phyloP scores from a whole-genome alignment of 805 yeast genomes.

The Barnettozyma populi region DNA sequence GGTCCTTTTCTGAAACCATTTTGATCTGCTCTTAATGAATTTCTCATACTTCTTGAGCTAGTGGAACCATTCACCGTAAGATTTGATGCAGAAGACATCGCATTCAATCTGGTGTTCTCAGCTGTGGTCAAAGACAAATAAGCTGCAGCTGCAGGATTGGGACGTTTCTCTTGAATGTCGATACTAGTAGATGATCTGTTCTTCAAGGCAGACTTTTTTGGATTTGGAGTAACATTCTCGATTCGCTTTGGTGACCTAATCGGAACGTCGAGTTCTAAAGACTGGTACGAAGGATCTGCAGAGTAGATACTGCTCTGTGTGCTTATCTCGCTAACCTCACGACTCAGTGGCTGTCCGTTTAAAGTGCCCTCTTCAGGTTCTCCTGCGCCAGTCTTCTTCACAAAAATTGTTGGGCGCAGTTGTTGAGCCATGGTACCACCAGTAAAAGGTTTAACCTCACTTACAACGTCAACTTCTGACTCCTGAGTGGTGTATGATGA shows the following conservation, averaged over 20 bases:
- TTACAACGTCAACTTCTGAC: slow-evolving; percentile 11
- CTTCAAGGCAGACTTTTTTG: slow-evolving; percentile 41
- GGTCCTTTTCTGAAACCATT: slow-evolving; percentile 3
- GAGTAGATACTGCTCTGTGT: slow-evolving; percentile 12
- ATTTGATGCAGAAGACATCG: slow-evolving; percentile 36
- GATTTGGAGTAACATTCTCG: slow-evolving; percentile 35
- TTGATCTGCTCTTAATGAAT: not conserved
- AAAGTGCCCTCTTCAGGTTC: not conserved
- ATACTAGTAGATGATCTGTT: slow-evolving; percentile 21
- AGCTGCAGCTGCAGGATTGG: slow-evolving; percentile 51
- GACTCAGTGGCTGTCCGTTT: not conserved
- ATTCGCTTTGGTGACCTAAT: slow-evolving; percentile 28
- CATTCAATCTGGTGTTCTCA: slow-evolving; percentile 70
- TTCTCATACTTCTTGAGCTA: slow-evolving; percentile 25
- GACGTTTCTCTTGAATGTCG: slow-evolving; percentile 16
- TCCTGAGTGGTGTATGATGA: slow-evolving; percentile 21
- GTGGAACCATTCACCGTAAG: not conserved
- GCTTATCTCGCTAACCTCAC: slow-evolving; percentile 2
- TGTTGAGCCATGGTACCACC: slow-evolving; percentile 39
- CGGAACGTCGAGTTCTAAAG: slow-evolving; percentile 24
- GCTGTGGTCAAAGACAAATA: slow-evolving; percentile 69
- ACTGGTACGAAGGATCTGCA: slow-evolving; percentile 1
- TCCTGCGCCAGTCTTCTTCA: slow-evolving; percentile 7
- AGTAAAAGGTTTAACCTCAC: not conserved
- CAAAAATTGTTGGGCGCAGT: slow-evolving; percentile 35